Percentiles rank a stretch among this genome's conserved stretches.
phyloP scores from a whole-genome alignment of 2,329 filamentous ascomycete genomes.

The Colletotrichum sp. region DNA sequence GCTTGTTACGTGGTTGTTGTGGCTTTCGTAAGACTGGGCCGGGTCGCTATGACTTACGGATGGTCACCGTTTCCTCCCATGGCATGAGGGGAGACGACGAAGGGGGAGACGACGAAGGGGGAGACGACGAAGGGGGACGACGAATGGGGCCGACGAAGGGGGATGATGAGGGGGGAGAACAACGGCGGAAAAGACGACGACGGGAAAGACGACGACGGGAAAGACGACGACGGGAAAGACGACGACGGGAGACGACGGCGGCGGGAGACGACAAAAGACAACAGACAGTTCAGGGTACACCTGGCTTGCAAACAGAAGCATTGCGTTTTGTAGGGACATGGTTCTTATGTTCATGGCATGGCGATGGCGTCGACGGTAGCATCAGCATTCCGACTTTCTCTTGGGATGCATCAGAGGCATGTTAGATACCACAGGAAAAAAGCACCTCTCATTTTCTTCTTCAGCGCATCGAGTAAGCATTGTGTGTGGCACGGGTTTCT shows the following conservation, averaged over 20 bases:
- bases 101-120: rapidly evolving
- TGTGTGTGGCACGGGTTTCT: rapidly evolving
- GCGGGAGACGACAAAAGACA: neutral
- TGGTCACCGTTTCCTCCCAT: neutral
- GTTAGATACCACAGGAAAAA: neutral
- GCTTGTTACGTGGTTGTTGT: neutral
- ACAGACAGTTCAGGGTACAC: neutral
- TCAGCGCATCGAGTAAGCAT: rapidly evolving
- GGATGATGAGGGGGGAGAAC: neutral
- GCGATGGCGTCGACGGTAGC: neutral
- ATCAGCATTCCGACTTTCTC: neutral
- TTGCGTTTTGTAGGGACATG: neutral
- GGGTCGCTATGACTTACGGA: neutral
- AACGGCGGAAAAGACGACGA: neutral
- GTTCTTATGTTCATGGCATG: neutral
- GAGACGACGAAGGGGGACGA: neutral
- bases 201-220: neutral
- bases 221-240: no score
- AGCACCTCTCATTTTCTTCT: neutral
- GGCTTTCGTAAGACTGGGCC: neutral
- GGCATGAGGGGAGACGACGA: neutral
- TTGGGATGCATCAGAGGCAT: neutral
- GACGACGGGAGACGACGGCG: neutral
- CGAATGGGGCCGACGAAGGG: no score
- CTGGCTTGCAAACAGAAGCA: neutral